Conservation (phyloP, 2,329 filamentous ascomycete genomes). For the Ophiostoma perfectum region DNA sequence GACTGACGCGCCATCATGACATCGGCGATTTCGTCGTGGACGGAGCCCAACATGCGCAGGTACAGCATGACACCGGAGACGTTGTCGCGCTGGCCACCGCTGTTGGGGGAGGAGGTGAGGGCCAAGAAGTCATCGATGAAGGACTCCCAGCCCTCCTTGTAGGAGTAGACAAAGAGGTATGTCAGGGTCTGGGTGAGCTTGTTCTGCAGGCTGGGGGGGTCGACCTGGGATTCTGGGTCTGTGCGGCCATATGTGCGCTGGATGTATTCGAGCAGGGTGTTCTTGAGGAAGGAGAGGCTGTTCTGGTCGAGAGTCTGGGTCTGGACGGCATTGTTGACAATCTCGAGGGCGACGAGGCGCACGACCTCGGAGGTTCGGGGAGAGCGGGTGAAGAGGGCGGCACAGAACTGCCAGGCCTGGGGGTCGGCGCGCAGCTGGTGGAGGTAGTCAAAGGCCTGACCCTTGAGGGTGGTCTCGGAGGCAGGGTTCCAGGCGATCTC, state of each 20-base stretch:
- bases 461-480: conserved; percentile 68
- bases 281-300: conserved; percentile 69
- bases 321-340: conserved; percentile 88
- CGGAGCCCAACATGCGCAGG: conserved; percentile 77
- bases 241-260: conserved; percentile 63
- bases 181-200: conserved; percentile 96
- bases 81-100: conserved; percentile 61
- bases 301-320: conserved; percentile 67
- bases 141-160: conserved; percentile 76
- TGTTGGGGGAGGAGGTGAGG: conserved; percentile 57
- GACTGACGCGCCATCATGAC: conserved; percentile 73
- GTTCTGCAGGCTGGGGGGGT: conserved; percentile 79
- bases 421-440: conserved; percentile 74
- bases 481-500: conserved; percentile 83
- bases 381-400: conserved; percentile 73
- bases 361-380: conserved; percentile 76
- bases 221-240: conserved; percentile 46
- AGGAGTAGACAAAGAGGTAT: conserved; percentile 83
- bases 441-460: conserved; percentile 76
- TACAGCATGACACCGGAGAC: conserved; percentile 75
- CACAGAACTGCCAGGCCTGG: conserved; percentile 85
- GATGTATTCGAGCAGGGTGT: conserved; percentile 76
- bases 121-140: conserved; percentile 88
- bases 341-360: conserved; percentile 81
- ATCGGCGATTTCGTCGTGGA: conserved; percentile 97